Evolutionary conservation across 805 yeast genomes (phyloP).

Genomic region (Starmerella vaccinii): DNA sequence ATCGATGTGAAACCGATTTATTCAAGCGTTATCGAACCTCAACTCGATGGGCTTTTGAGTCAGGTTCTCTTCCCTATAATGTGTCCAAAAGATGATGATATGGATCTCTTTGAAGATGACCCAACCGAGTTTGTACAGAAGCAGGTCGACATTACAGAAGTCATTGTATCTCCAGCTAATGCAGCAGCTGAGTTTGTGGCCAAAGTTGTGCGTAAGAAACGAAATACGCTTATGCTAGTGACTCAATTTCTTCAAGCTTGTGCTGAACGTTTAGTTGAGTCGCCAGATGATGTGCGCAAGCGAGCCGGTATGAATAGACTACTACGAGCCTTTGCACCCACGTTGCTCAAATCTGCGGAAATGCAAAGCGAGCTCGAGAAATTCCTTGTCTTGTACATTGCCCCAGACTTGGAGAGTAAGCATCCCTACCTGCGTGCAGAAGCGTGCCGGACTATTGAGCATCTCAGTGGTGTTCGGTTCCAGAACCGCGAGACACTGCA

Average conservation of each 20-base stretch:
- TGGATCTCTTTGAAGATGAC: slow-evolving; percentile 72
- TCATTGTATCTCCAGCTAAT: slow-evolving; percentile 55
- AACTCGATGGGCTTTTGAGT: slow-evolving; percentile 51
- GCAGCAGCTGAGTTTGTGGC: slow-evolving; percentile 68
- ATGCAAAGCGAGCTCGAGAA: slow-evolving; percentile 35
- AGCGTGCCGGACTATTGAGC: slow-evolving; percentile 40
- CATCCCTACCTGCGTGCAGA: slow-evolving; percentile 59
- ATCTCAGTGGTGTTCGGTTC: slow-evolving; percentile 54
- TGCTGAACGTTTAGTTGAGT: slow-evolving; percentile 13
- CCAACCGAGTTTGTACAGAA: slow-evolving; percentile 81
- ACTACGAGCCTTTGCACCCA: slow-evolving; percentile 58
- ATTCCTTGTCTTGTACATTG: slow-evolving; percentile 51
- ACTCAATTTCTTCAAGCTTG: slow-evolving; percentile 22
- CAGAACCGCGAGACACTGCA: slow-evolving; percentile 57
- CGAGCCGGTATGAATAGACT: slow-evolving; percentile 47
- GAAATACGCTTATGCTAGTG: slow-evolving; percentile 23
- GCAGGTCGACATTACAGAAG: slow-evolving; percentile 53
- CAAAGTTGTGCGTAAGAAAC: slow-evolving; percentile 60
- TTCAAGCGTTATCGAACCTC: slow-evolving; percentile 49
- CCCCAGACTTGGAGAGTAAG: slow-evolving; percentile 53
- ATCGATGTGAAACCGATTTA: slow-evolving; percentile 54
- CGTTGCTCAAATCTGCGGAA: slow-evolving; percentile 37
- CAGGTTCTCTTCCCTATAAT: slow-evolving; percentile 69
- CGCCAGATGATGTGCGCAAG: slow-evolving; percentile 40
- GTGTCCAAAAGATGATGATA: slow-evolving; percentile 54